These are phyloP conservation scores for Wickerhamiella siamensis DNA, from an alignment of 805 yeast genomes.

Conservation along the genomic window DNA sequence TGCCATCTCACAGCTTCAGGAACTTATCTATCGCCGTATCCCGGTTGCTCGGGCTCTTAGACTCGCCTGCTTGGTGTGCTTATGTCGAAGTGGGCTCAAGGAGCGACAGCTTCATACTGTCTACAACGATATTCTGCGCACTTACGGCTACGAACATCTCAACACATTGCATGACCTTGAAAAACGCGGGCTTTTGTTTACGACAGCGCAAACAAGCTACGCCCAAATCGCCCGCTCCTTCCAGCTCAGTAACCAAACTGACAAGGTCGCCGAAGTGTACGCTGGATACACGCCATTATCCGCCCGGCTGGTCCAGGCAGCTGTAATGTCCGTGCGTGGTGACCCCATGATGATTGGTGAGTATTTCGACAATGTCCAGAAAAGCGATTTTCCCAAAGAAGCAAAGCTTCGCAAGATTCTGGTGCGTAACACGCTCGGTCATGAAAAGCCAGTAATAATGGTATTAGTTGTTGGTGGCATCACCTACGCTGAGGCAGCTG, in stretches of 20 bases:
- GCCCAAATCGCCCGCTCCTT: conserved; percentile 17
- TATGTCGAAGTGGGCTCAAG: conserved; percentile 54
- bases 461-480: conserved; percentile 73
- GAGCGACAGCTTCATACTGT: conserved; percentile 38
- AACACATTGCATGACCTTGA: conserved; percentile 35
- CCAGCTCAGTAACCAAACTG: conserved; percentile 23
- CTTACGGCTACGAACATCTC: conserved; percentile 47
- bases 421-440: conserved; percentile 21
- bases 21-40: conserved; percentile 36
- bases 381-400: conserved; percentile 17
- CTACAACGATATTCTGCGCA: conserved; percentile 37
- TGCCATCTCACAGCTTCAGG: conserved; percentile 30
- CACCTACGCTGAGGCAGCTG: conserved; percentile 70
- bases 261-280: conserved; percentile 26
- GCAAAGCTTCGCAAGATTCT: conserved; percentile 24
- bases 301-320: conserved; percentile 47
- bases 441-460: conserved; percentile 23
- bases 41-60: conserved; percentile 34
- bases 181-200: conserved; percentile 34
- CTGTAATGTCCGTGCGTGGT: conserved; percentile 7
- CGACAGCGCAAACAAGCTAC: conserved; percentile 17
- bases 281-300: conserved; percentile 75
- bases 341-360: conserved; percentile 35
- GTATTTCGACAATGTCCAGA: conserved; percentile 18
- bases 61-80: conserved; percentile 41